phyloP scores from a whole-genome alignment of 2,329 filamentous ascomycete genomes.

The Cercospora sesami region DNA sequence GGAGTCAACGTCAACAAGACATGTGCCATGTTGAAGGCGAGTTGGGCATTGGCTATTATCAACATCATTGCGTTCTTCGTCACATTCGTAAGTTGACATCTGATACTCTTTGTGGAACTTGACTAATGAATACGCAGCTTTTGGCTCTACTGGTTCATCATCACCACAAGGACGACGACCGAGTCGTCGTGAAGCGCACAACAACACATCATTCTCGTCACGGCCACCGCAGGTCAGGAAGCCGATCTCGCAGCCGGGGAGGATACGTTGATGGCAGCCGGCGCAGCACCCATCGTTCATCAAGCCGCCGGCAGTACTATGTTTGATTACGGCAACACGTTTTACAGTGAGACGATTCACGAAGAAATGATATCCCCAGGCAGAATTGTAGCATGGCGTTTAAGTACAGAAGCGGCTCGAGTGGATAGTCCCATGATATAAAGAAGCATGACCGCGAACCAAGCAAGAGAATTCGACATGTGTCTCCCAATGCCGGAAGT shows the following conservation, averaged over 20 bases:
- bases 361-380: not conserved
- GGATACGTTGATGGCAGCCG: slow-evolving; percentile 33
- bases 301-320: slow-evolving; percentile 36
- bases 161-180: slow-evolving; percentile 49
- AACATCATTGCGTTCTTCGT: slow-evolving; percentile 77
- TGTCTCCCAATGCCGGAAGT: not conserved
- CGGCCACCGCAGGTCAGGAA: slow-evolving; percentile 42
- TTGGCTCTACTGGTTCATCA: slow-evolving; percentile 63
- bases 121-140: slow-evolving; percentile 36
- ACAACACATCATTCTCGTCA: slow-evolving; percentile 52
- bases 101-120: not conserved
- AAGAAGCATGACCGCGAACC: not conserved
- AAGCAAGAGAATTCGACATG: too few relatives aligned
- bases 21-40: slow-evolving; percentile 89
- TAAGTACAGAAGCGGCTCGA: not conserved
- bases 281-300: slow-evolving; percentile 31
- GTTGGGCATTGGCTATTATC: slow-evolving; percentile 88
- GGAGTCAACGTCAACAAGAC: slow-evolving; percentile 63
- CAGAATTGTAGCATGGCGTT: not conserved
- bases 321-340: slow-evolving; percentile 22
- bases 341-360: not conserved
- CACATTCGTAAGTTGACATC: slow-evolving; percentile 59
- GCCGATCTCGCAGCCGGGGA: slow-evolving; percentile 33
- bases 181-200: slow-evolving; percentile 56
- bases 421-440: not conserved